Base-by-base conservation (phyloP, 2,329 filamentous ascomycete genomes). In the Neurospora sp. region DNA sequence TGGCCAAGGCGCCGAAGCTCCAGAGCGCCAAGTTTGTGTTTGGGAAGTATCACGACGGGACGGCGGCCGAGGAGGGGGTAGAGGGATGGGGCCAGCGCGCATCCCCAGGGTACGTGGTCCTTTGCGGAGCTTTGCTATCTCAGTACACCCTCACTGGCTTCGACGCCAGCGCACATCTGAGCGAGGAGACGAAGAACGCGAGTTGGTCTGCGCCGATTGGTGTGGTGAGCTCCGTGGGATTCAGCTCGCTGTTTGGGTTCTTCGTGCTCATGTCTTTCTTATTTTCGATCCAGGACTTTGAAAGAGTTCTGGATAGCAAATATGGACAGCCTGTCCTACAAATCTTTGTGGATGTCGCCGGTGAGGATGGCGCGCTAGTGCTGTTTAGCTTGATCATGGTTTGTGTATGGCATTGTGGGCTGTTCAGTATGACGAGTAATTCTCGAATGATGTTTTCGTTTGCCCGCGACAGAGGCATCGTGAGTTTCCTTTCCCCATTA, bases 391-490 rank as follows among this genome's bases (percentile, higher is more conserved):
- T 88, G 15, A 81, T 88, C 72, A 87, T 88, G 73, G 67, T 88
- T 39, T 88, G 86, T 70, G 84, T 88, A 3, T 89, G 86, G 86
- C 86, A 88, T 75, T 87, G 85, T 71, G 86, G 86, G 0, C 80
- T 88, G 0, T 88, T 89, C 75, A 84, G 81, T 68, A 80, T 89
- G 80, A 88, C 86, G 0, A 83, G 80, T 67, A 87, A 87, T 74
- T 84, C 81, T 46, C 80, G 86, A 36, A 88, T 87, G 86, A 87
- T 87, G 84, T 88, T 87, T 73, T 85, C 85, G 0, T 87, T 88
- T 73, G 80, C 83, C 0, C 81, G 86, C 17, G 86, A 88, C 73
- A 80, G 83, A n/a, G 86, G 85, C 19, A 84, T 88, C 71, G 77
- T 79, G 69, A 75, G 79, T 75, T 3, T 38, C 17, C 38, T 40